These are phyloP conservation scores for Aspergillus neotritici DNA, from an alignment of 2,329 filamentous ascomycete genomes.

Conservation along the genomic window DNA sequence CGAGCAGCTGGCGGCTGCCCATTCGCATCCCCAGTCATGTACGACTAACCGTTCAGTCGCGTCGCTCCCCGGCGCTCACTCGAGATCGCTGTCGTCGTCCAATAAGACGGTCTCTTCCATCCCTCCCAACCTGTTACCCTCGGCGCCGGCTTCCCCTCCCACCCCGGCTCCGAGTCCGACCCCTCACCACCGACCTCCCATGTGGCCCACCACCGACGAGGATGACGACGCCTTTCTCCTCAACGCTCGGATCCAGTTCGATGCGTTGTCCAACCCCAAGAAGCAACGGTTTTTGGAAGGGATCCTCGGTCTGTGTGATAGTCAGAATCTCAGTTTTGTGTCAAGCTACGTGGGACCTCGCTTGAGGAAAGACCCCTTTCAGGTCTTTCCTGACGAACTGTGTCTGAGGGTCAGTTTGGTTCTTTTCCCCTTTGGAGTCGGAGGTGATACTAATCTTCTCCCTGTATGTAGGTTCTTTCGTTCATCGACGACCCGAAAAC, in stretches of 20 bases:
- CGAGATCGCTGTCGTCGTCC: slow-evolving; percentile 44
- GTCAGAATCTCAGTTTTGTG: slow-evolving; percentile 90
- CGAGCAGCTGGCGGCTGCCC: slow-evolving; percentile 24
- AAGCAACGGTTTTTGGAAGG: slow-evolving; percentile 79
- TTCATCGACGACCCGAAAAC: slow-evolving; percentile 97
- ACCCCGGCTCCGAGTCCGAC: slow-evolving; percentile 64
- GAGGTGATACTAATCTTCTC: slow-evolving; percentile 10
- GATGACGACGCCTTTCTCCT: slow-evolving; percentile 78
- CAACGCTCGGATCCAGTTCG: slow-evolving; percentile 74
- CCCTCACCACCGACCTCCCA: slow-evolving; percentile 55
- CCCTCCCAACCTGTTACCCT: slow-evolving; percentile 57
- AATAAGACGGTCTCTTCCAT: slow-evolving; percentile 48
- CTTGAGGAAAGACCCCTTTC: slow-evolving; percentile 94
- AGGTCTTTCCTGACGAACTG: slow-evolving; percentile 82
- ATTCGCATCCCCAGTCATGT: slow-evolving; percentile 24
- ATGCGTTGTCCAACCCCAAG: slow-evolving; percentile 67
- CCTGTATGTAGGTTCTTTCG: slow-evolving; percentile 65
- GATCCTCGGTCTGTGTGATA: slow-evolving; percentile 88
- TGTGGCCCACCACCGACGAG: slow-evolving; percentile 45
- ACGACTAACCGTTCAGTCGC: slow-evolving; percentile 22
- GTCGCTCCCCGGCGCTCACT: slow-evolving; percentile 24
- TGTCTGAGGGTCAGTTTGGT: slow-evolving; percentile 67
- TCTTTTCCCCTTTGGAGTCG: not conserved
- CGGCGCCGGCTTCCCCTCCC: slow-evolving; percentile 60
- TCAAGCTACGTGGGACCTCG: slow-evolving; percentile 92